These are phyloP conservation scores for Salix viminalis DNA, from an alignment of 345 rosid species.

Conservation along the genomic window DNA sequence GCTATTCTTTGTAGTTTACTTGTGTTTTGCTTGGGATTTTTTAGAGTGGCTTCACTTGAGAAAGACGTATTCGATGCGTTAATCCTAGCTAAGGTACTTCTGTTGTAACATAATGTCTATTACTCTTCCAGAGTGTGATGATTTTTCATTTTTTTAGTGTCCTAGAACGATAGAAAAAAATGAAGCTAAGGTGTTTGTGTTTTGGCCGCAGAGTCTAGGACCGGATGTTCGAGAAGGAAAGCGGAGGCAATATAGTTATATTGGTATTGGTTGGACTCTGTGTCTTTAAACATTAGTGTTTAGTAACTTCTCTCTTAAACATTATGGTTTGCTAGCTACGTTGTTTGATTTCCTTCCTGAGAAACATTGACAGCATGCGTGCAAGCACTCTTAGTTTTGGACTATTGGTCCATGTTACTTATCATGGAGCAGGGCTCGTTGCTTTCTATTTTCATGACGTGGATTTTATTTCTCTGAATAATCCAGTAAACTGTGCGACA, in stretches of 20 bases:
- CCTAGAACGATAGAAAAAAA: not conserved
- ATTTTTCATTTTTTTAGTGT: not conserved
- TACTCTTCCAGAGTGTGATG: not conserved
- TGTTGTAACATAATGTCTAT: not conserved
- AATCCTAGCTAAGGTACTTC: slow-evolving; percentile 69
- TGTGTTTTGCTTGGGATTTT: not conserved
- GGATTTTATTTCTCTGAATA: not conserved
- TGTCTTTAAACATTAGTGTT: not conserved
- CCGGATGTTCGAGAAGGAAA: slow-evolving; percentile 76
- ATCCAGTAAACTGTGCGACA: not conserved
- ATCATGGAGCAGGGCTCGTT: not conserved
- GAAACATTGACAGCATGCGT: not conserved
- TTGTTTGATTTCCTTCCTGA: not conserved
- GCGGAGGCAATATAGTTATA: slow-evolving; percentile 73
- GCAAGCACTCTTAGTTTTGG: not conserved
- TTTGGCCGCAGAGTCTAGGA: slow-evolving; percentile 64
- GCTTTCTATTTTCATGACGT: not conserved
- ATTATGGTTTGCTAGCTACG: not conserved
- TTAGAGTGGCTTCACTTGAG: slow-evolving; percentile 62
- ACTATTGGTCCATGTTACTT: not conserved
- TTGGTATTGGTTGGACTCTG: slow-evolving; percentile 38
- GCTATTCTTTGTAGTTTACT: not conserved
- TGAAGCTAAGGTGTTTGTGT: slow-evolving; percentile 57
- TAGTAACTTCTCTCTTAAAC: not conserved
- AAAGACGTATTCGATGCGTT: slow-evolving; percentile 69